Conservation (phyloP, 1,139 yeast genomes). For the Schizosaccharomyces versatilis region DNA sequence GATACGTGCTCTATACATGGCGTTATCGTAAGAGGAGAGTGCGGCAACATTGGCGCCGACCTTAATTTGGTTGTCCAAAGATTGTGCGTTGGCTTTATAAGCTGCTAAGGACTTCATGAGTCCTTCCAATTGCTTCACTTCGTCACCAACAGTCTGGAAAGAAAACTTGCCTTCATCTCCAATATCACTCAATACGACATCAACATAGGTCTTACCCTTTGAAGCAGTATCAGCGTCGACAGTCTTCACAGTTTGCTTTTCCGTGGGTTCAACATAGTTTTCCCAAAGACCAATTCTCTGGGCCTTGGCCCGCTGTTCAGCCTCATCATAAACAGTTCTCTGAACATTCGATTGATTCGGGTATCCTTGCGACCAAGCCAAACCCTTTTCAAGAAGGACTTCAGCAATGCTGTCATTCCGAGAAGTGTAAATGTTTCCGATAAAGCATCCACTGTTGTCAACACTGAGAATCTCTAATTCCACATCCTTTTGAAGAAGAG, state of each 20-base stretch:
- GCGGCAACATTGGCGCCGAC: conserved; percentile 24
- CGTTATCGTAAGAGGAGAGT: conserved; percentile 32
- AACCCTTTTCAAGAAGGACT: conserved; percentile 40
- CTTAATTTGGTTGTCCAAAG: not conserved
- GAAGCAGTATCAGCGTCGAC: conserved; percentile 11
- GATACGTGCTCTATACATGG: conserved; percentile 30
- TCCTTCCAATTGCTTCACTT: conserved; percentile 17
- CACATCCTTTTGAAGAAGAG: conserved; percentile 50
- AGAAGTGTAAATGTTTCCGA: conserved; percentile 42
- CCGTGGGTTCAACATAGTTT: conserved; percentile 27
- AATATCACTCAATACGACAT: conserved; percentile 39
- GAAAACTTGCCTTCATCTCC: conserved; percentile 14
- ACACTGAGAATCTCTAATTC: conserved; percentile 44
- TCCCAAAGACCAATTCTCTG: conserved; percentile 46
- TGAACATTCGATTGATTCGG: conserved; percentile 40
- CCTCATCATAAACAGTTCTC: conserved; percentile 31
- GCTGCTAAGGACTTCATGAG: conserved; percentile 24
- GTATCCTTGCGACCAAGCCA: conserved; percentile 40
- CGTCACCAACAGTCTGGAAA: conserved; percentile 12
- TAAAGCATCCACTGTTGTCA: conserved; percentile 64
- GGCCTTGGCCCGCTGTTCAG: conserved; percentile 40
- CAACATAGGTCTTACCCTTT: conserved; percentile 27
- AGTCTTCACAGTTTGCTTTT: conserved; percentile 17
- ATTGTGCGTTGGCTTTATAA: not conserved
- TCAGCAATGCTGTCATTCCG: conserved; percentile 36